Base-by-base conservation (phyloP, 345 rosid genomes). In the Aethionema arabicum region DNA sequence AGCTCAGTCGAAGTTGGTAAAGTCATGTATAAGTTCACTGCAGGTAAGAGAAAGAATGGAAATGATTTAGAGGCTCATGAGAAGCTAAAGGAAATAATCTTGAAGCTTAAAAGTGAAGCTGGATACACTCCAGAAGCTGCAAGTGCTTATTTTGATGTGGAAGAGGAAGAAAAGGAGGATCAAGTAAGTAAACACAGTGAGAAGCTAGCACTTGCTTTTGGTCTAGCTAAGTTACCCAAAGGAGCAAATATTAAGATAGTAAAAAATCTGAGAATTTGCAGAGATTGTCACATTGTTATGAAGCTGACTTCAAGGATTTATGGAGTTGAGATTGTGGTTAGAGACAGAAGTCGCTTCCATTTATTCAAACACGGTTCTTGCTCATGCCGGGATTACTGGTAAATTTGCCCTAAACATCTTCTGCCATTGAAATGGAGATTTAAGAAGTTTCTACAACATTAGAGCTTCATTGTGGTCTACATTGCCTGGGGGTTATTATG, bases 191-290 rank as follows among this genome's bases (percentile, higher is more conserved):
- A 69, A 61, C 90, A 84, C 66, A 84, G 90, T 41, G 90, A 84
- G 70, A 84, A 84, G 76, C 83, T 84, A 58, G 90, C 90, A 36
- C 79, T 81, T 13, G 90, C 90, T 44, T 84, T 81, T 66, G 86
- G 82, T 31, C 51, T 81, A 31, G 61, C 81, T 33, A 81, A 82
- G 60, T 37, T 72, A 14, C 70, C 70, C 6, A 48, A 73, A 53
- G 81, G 80, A 40, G 74, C 39, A 41, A 71, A 53, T 45, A 72
- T 81, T 50, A 75, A 82, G 70, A 66, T 83, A 52, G 82, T 83
- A 0, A 83, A 84, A 58, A 84, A 84, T 78, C 72, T 84, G 69
- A 81, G 90, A 66, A 66, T 81, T 44, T 84, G 86, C 60, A 76
- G 77, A 63, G 86, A 84, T 61, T 84, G 86, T 52, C 90, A 84